These are phyloP conservation scores for Saccharum officinarum DNA, from an alignment of 176 grass and related monocot genomes.

Conservation along the genomic window DNA sequence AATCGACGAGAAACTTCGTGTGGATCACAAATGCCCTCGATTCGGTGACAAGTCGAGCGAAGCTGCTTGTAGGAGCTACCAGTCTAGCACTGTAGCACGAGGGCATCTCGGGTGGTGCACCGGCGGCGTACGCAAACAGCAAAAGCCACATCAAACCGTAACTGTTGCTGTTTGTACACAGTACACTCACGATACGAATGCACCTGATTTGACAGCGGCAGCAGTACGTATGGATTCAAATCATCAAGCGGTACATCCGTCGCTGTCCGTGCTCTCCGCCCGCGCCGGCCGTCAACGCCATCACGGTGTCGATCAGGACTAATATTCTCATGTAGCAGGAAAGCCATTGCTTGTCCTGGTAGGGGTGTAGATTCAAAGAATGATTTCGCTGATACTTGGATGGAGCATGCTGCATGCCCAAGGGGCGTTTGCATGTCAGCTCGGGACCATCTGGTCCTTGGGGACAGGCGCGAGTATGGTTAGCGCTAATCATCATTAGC, in stretches of 20 bases:
- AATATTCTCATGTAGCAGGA: neutral
- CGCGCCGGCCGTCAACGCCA: neutral
- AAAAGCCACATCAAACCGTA: neutral
- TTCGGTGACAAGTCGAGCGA: slow-evolving; percentile 19
- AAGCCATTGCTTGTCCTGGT: neutral
- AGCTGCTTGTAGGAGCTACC: neutral
- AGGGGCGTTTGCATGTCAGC: too few relatives aligned
- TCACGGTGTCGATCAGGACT: neutral
- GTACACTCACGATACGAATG: neutral
- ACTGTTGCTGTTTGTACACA: neutral
- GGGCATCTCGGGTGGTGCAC: neutral
- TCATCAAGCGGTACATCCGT: neutral
- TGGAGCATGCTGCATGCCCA: too few relatives aligned
- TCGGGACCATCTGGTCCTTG: too few relatives aligned
- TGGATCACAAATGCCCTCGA: neutral
- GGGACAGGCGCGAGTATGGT: too few relatives aligned
- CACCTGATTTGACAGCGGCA: neutral
- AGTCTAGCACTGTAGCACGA: neutral
- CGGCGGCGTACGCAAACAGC: neutral
- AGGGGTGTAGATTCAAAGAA: too few relatives aligned
- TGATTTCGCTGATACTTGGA: too few relatives aligned
- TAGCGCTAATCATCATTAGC: too few relatives aligned
- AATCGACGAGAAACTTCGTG: neutral
- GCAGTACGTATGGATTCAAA: neutral
- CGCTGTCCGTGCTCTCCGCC: neutral